Conservation (phyloP, 257 asterid genomes). For the Solanum lycopersicoides region DNA sequence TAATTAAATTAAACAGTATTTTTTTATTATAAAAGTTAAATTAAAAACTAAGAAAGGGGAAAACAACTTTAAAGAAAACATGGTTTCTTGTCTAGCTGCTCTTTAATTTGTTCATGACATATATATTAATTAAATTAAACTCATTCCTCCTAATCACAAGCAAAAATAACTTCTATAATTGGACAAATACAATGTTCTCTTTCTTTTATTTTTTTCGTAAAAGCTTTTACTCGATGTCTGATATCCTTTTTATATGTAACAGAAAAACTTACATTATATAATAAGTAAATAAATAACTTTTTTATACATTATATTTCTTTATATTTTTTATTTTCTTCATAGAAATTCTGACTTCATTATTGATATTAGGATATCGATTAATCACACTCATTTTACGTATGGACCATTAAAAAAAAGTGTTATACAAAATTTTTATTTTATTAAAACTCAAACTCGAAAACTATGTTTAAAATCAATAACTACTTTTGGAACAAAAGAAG, state of each 20-base stretch:
- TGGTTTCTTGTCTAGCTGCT: constrained; percentile 26
- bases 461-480: background rate
- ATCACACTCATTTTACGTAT: accelerated
- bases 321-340: background rate
- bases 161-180: constrained; percentile 3
- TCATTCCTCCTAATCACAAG: background rate
- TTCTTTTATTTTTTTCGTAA: background rate
- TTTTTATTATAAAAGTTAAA: constrained; percentile 23
- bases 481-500: background rate
- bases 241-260: background rate
- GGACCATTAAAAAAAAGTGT: background rate
- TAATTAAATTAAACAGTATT: constrained; percentile 13
- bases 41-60: constrained; percentile 15
- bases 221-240: background rate
- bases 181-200: constrained; percentile 32
- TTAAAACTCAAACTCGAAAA: accelerated
- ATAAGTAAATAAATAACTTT: accelerated
- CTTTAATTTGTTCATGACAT: background rate
- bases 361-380: background rate
- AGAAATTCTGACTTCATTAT: background rate
- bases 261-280: too few species aligned
- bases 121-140: background rate
- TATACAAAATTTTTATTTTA: background rate
- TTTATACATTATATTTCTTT: background rate
- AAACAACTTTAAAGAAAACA: constrained; percentile 36